Evolutionary conservation across 1,284 basidiomycete genomes (phyloP).

Genomic region (Vanrija pseudolonga): DNA sequence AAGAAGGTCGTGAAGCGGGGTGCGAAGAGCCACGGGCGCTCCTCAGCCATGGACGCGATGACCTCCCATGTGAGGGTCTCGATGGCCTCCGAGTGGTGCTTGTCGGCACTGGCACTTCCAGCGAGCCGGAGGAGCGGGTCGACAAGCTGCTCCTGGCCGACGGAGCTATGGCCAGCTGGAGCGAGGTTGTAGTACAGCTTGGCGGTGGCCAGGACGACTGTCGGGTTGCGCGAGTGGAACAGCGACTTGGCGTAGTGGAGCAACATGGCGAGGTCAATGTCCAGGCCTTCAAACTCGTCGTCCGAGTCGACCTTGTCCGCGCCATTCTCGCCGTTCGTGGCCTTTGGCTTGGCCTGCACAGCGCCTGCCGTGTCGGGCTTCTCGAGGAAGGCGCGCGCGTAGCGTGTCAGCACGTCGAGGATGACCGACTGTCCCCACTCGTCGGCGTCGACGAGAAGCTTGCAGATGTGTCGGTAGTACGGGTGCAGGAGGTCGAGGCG

Average conservation of each 20-base stretch:
- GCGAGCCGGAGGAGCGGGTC: conserved; percentile 40
- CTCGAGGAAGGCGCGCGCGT: conserved; percentile 78
- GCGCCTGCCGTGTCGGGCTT: conserved; percentile 55
- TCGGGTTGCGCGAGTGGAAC: conserved; percentile 78
- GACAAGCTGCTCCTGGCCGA: conserved; percentile 40
- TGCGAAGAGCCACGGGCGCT: conserved; percentile 61
- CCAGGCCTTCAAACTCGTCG: conserved; percentile 60
- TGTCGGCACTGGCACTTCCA: conserved; percentile 52
- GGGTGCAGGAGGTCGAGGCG: conserved; percentile 81
- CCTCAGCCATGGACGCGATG: conserved; percentile 60
- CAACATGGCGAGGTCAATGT: conserved; percentile 65
- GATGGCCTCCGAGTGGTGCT: conserved; percentile 60
- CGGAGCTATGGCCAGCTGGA: conserved; percentile 49
- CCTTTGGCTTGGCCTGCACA: neutral
- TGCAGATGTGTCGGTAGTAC: conserved; percentile 81
- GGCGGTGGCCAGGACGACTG: conserved; percentile 71
- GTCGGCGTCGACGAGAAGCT: conserved; percentile 80
- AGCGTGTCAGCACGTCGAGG: conserved; percentile 68
- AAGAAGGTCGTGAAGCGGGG: conserved; percentile 64
- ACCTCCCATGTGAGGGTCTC: conserved; percentile 70
- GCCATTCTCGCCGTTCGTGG: too few species aligned
- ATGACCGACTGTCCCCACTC: conserved; percentile 92
- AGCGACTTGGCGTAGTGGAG: conserved; percentile 69
- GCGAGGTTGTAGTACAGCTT: conserved; percentile 71
- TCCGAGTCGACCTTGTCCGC: conserved; percentile 11